Conservation (phyloP, 768 basidiomycete genomes). For the Suillus hirtellus region DNA sequence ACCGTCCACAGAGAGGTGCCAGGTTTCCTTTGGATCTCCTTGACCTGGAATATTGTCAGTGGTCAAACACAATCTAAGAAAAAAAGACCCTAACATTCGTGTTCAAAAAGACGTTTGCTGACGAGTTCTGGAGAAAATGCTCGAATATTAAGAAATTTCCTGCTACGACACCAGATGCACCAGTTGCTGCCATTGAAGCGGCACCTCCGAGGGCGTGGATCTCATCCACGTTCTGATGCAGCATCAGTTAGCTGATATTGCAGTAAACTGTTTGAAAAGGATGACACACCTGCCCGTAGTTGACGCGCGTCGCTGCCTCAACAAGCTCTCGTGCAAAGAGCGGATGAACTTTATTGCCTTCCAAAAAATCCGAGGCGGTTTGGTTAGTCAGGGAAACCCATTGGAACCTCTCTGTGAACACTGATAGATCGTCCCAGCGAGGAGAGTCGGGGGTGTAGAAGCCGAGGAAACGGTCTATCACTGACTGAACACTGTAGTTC, state of each 20-base stretch:
- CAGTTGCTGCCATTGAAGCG: slow-evolving; percentile 68
- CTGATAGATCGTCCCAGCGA: slow-evolving; percentile 62
- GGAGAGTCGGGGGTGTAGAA: slow-evolving; percentile 58
- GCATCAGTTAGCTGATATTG: slow-evolving; percentile 2
- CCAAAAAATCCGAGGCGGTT: slow-evolving; percentile 59
- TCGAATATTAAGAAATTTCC: slow-evolving; percentile 90
- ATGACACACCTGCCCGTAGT: slow-evolving; percentile 69
- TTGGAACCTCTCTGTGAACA: slow-evolving; percentile 52
- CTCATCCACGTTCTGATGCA: slow-evolving; percentile 54
- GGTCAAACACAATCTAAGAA: not conserved
- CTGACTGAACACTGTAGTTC: slow-evolving; percentile 48
- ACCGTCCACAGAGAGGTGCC: slow-evolving; percentile 54
- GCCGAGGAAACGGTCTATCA: slow-evolving; percentile 51
- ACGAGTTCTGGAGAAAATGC: slow-evolving; percentile 68
- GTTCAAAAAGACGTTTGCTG: slow-evolving; percentile 68
- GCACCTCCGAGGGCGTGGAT: slow-evolving; percentile 81
- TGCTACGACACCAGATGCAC: slow-evolving; percentile 65
- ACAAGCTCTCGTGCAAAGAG: slow-evolving; percentile 72
- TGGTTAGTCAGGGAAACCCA: slow-evolving; percentile 52
- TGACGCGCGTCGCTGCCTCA: slow-evolving; percentile 79
- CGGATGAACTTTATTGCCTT: slow-evolving; percentile 51
- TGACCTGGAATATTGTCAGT: slow-evolving; percentile 42
- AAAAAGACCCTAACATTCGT: slow-evolving; percentile 51
- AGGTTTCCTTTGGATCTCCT: slow-evolving; percentile 47
- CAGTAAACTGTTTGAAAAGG: slow-evolving; percentile 2